phyloP scores from a whole-genome alignment of 208 protist genomes.

The Trypanosoma brucei region DNA sequence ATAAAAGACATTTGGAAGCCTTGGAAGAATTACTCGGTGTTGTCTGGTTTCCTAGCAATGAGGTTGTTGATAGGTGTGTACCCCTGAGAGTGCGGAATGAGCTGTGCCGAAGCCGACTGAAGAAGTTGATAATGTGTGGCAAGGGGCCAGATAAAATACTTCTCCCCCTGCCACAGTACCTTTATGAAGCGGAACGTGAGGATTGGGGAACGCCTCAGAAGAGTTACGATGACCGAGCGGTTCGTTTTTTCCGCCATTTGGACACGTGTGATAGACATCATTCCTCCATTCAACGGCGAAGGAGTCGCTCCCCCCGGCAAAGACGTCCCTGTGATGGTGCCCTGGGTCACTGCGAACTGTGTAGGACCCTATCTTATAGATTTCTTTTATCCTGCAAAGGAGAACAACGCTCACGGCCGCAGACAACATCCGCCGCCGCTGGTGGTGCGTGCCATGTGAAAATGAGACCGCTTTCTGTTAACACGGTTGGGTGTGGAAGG shows the following conservation, averaged over 20 bases:
- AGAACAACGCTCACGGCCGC: constrained; percentile 1
- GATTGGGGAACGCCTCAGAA: not conserved
- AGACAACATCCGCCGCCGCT: constrained; percentile 12
- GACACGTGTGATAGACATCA: not conserved
- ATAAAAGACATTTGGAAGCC: constrained; percentile 18
- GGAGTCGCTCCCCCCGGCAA: not conserved
- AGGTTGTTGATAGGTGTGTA: not conserved
- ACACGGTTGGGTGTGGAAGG: constrained; percentile 14
- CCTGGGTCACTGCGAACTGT: constrained; percentile 16
- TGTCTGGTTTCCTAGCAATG: not conserved
- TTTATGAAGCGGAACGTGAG: not conserved
- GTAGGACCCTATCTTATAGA: constrained; percentile 6
- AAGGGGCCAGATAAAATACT: not conserved
- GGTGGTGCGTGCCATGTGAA: constrained; percentile 22
- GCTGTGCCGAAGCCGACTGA: constrained; percentile 18
- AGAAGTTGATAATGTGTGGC: constrained; percentile 1
- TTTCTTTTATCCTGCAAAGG: not conserved
- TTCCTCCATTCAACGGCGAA: not conserved
- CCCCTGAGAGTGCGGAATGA: constrained; percentile 16
- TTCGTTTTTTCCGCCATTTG: not conserved
- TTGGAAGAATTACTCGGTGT: constrained; percentile 22
- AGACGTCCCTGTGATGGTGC: not conserved
- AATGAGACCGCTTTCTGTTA: constrained; percentile 14
- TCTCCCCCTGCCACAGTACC: not conserved
- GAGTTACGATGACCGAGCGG: not conserved